Base-by-base conservation (phyloP, 352 stramenopile genomes). In the Plasmopara muralis region DNA sequence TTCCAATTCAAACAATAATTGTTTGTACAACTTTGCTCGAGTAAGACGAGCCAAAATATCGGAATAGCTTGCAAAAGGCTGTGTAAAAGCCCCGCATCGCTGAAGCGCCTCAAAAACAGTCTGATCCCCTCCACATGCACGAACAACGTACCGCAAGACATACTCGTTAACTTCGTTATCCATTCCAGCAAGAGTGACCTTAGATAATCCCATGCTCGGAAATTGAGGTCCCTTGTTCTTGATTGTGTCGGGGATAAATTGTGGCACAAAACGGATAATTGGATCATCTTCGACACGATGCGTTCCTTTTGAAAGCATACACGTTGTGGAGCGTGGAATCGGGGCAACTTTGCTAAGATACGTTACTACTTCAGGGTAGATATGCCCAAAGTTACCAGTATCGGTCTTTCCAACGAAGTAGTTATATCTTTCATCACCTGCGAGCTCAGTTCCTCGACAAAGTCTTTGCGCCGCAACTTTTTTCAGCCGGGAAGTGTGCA, bases 191-290 rank as follows among this genome's bases (percentile, higher is more conserved):
- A 87, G 50, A 0, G 63, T 72, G 6, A 72, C 64, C 33, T 77
- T 74, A 14, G 54, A 59, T 15, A 39, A 50, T 8, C 68, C 76
- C 14, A 70, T 68, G 31, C 53, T 64, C 14, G 67, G 54, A 28
- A 85, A 70, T 25, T 73, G 62, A 14, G 59, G 60, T 0, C 20
- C 46, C 39, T 69, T 60, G 10, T 16, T 43, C 39, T 69, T 60
- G 10, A 55, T 51, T 5, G 48, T 63, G 20, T 60, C 72, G 34
- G 55, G 43, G 9, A 60, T 66, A 43, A 87, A 85, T 28, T 74
- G 72, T 40, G 77, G 77, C 34, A 86, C 75, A 49, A 84, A 86
- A 18, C 81, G 81, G 56, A 91, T 85, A 65, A 91, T 89, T 35
- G 81, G 81, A 46, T 91, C 81, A 53, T 91, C 81, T 25, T 87